A percentile compares a stretch with the other conserved stretches of the same genome.
phyloP scores from a whole-genome alignment of 768 basidiomycete genomes.

The Suillus spraguei region DNA sequence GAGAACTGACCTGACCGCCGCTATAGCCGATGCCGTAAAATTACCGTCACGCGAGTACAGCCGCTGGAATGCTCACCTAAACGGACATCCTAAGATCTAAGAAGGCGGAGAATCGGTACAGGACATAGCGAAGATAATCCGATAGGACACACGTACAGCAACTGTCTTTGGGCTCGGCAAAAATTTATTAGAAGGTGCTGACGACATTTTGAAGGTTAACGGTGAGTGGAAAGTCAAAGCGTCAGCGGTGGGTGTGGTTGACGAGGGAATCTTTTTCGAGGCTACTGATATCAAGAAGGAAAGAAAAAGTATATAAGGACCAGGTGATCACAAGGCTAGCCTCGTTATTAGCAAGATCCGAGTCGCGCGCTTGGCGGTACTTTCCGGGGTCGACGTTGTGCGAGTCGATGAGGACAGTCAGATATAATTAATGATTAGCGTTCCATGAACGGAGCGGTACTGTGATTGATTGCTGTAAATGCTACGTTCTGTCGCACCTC shows the following conservation, averaged over 20 bases:
- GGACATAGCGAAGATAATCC: neutral
- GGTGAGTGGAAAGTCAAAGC: neutral
- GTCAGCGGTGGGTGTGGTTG: neutral
- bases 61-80: slow-evolving; percentile 62
- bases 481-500: neutral
- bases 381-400: neutral
- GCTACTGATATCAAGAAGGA: neutral
- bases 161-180: slow-evolving; percentile 67
- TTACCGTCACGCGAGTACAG: neutral
- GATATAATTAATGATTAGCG: neutral
- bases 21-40: slow-evolving; percentile 21
- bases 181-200: slow-evolving; percentile 27
- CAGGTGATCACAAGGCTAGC: neutral
- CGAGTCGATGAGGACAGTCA: neutral
- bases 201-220: neutral
- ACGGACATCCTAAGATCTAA: slow-evolving; percentile 93
- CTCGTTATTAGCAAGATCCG: neutral
- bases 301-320: neutral
- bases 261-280: neutral
- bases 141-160: slow-evolving; percentile 64
- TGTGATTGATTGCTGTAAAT: neutral
- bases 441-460: neutral
- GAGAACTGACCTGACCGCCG: slow-evolving; percentile 33
- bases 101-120: slow-evolving; percentile 14
- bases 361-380: neutral